Evolutionary conservation across 1,139 yeast genomes (phyloP).

Genomic region (Kazachstania sp.): DNA sequence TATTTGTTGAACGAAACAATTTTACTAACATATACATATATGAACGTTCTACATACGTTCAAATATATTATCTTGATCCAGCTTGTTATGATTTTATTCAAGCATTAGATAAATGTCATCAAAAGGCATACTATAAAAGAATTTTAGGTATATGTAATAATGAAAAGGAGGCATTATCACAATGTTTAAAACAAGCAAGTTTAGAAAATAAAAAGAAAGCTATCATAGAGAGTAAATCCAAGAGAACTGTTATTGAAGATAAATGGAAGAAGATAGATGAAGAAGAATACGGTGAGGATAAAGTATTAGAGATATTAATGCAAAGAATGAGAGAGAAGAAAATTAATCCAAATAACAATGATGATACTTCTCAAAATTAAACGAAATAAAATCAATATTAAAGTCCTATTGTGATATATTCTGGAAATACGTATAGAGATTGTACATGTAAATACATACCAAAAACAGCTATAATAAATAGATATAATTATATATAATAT

Average conservation of each 20-base stretch:
- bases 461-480: not conserved
- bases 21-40: slow-evolving; percentile 6
- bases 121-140: slow-evolving; percentile 57
- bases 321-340: slow-evolving; percentile 32
- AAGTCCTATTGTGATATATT: not conserved
- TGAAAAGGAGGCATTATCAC: slow-evolving; percentile 67
- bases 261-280: slow-evolving; percentile 59
- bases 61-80: slow-evolving; percentile 9
- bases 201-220: slow-evolving; percentile 57
- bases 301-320: slow-evolving; percentile 58
- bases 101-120: slow-evolving; percentile 86
- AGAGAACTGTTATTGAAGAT: slow-evolving; percentile 45
- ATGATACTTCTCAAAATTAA: not conserved
- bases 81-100: slow-evolving; percentile 77
- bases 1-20: not conserved
- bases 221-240: slow-evolving; percentile 48
- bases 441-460: not conserved
- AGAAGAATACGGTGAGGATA: slow-evolving; percentile 73
- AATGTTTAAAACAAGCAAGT: slow-evolving; percentile 76
- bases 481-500: not conserved
- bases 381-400: not conserved
- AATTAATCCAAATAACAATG: not conserved
- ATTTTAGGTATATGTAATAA: slow-evolving; percentile 83
- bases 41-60: not conserved
- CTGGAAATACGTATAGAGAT: not conserved